These are phyloP conservation scores for Nemania abortiva DNA, from an alignment of 2,329 filamentous ascomycete species.

Conservation along the genomic window DNA sequence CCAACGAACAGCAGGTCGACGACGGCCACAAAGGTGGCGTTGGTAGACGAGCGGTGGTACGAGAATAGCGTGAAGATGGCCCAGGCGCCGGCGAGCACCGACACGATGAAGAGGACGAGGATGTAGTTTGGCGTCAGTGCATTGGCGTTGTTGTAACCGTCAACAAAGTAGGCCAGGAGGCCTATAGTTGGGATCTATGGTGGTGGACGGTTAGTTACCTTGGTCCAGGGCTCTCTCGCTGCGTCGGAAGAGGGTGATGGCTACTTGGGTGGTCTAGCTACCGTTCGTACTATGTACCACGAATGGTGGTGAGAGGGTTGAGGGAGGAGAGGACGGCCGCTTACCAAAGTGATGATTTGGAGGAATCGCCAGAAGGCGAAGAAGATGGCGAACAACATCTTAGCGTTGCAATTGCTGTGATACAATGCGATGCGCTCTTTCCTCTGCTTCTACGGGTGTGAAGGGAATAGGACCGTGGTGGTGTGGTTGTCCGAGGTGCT, in stretches of 20 bases:
- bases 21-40: conserved; percentile 71
- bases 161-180: conserved; percentile 75
- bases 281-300: background rate
- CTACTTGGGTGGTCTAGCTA: background rate
- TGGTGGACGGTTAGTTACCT: background rate
- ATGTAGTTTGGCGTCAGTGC: conserved; percentile 71
- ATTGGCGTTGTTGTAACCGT: conserved; percentile 69
- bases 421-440: conserved; percentile 9
- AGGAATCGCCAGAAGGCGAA: conserved; percentile 73
- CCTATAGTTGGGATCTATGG: conserved; percentile 72
- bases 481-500: background rate
- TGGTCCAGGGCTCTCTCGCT: background rate
- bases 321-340: conserved; percentile 40
- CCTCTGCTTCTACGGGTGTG: background rate
- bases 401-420: conserved; percentile 39
- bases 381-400: conserved; percentile 72
- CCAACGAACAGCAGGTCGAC: conserved; percentile 73
- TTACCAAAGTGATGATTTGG: conserved; percentile 73
- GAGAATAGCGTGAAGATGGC: conserved; percentile 73
- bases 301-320: background rate
- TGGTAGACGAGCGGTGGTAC: conserved; percentile 72
- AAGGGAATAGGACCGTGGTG: conserved; percentile 7
- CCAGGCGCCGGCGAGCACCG: conserved; percentile 73
- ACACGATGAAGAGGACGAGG: conserved; percentile 76
- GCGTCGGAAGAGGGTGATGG: background rate